Evolutionary conservation across 1,139 yeast genomes (phyloP).

Genomic region (Debaryomyces singareniensis): DNA sequence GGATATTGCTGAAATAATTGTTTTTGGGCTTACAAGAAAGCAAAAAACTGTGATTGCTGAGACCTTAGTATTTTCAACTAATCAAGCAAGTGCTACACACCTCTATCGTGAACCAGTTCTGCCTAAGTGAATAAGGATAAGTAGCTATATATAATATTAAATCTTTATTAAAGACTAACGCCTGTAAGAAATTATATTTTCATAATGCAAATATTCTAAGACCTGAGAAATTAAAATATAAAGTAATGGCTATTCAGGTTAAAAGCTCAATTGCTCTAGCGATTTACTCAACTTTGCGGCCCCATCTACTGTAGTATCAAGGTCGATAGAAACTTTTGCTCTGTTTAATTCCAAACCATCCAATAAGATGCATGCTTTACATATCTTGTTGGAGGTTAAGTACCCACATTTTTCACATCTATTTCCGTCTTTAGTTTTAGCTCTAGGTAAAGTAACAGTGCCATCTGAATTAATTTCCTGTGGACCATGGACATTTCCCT

Average conservation of each 20-base stretch:
- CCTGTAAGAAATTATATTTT: too few species aligned
- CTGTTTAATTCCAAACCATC: constrained; percentile 79
- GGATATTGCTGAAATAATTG: constrained; percentile 79
- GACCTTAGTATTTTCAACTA: constrained; percentile 65
- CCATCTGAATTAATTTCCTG: constrained; percentile 57
- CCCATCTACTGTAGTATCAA: constrained; percentile 47
- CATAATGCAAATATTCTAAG: too few species aligned
- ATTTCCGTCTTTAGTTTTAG: constrained; percentile 51
- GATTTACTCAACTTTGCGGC: constrained; percentile 65
- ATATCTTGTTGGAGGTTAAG: constrained; percentile 76
- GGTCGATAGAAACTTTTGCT: constrained; percentile 53
- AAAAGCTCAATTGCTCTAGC: constrained; percentile 61
- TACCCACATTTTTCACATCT: constrained; percentile 89
- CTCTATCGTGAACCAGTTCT: constrained; percentile 18
- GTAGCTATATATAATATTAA: too few species aligned
- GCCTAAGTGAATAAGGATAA: too few species aligned
- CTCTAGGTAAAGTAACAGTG: constrained; percentile 36
- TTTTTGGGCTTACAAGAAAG: constrained; percentile 64
- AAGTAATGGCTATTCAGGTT: constrained; percentile 6
- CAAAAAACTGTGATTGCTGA: constrained; percentile 77
- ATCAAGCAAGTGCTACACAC: constrained; percentile 73
- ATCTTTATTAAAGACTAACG: too few species aligned
- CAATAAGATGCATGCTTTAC: constrained; percentile 88
- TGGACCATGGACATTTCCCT: constrained; percentile 27
- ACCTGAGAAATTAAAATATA: too few species aligned